Base-by-base conservation (phyloP, 768 basidiomycete species). In the Pisolithus sp. region DNA sequence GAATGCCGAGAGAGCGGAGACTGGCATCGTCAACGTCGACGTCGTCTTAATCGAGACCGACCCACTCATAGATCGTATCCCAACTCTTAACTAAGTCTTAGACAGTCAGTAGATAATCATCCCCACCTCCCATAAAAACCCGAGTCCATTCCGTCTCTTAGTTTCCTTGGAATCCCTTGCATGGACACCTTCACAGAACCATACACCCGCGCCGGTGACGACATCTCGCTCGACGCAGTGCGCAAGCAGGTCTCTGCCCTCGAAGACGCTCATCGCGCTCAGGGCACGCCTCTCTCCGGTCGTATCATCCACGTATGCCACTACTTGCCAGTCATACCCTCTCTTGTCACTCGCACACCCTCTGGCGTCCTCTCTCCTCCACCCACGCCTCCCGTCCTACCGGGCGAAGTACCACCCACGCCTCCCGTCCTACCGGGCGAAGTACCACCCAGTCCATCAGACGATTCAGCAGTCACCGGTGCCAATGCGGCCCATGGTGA, bases 221-320 rank as follows among this genome's bases (percentile, higher is more conserved):
- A 84, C 63, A 74, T 86, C 62, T 80, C 81, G 40, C 76, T 88
- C 62, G 78, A 80, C 53, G 80, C 86, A 62, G 83, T 96, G 62
- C 82, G 87, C 44, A 76, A 76, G 5, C 82, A 87, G 57, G 85
- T 96, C 50, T 69, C 65, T 34, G 69, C 74, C 8, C 84, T 94
- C 63, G 88, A 95, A 69, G 77, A 77, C 0, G 76, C 86, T 50
- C 87, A 89, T 67, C 73, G 71, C 49, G 77, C 78, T 2, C 80
- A 85, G 52, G 86, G 83, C 40, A 80, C 87, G 50, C 75, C 80
- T 1, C 79, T 96, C 40, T 86, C 86, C 5, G 94, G 93, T 2
- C 81, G 94, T 40, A 88, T 96, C 66, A 79, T 98, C 61, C 94
- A 95, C 60, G 85, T 96, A 56, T 87, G 83, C 71, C 92, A 93